Base-by-base conservation (phyloP, 805 yeast species). In the Wickerhamiella cacticola region DNA sequence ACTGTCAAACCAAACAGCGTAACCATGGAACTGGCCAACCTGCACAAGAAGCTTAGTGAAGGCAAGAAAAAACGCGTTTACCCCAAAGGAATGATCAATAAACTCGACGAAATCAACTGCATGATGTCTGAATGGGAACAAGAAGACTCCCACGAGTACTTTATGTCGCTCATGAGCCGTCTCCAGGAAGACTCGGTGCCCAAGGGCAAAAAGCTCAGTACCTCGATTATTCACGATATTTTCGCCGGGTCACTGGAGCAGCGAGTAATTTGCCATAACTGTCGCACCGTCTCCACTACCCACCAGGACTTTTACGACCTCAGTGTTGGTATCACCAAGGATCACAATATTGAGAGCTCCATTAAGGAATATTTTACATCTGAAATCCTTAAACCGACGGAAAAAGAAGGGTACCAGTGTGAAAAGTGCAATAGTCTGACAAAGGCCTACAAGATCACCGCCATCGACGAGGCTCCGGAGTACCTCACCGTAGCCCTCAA, bases 111-210 rank as follows among this genome's bases (percentile, higher is more conserved):
- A 57, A 85, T 89, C 57, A 87, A 87, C 64, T 85, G 95, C 62
- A 84, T 85, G 95, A 86, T 88, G 95, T 79, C 87, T 40, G 92
- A 80, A 62, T 88, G 95, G 95, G 88, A 86, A 64, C 98, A 92
- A 63, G 97, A 92, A 64, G 98, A 92, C 65, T 82, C 95, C 0
- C 98, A 92, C 65, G 98, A 92, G 65, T 92, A 88, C 66, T 85
- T 82, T 63, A 88, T 88, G 96, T 84, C 95, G 10, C 68, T 88
- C 52, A 73, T 88, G 72, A 77, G 89, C 6, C 68, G 96, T 46
- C 66, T 88, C 46, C 97, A 88, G 65, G 96, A 88, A 60, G 96
- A 88, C 61, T 74, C 85, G 10, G 86, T 92, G 1, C 97, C 97
- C 31, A 80, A 76, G 59, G 96, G 95, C n/a, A 73, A 69, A 41